phyloP scores from a whole-genome alignment of 2,329 filamentous ascomycete genomes.

The Raffaelea arxii region DNA sequence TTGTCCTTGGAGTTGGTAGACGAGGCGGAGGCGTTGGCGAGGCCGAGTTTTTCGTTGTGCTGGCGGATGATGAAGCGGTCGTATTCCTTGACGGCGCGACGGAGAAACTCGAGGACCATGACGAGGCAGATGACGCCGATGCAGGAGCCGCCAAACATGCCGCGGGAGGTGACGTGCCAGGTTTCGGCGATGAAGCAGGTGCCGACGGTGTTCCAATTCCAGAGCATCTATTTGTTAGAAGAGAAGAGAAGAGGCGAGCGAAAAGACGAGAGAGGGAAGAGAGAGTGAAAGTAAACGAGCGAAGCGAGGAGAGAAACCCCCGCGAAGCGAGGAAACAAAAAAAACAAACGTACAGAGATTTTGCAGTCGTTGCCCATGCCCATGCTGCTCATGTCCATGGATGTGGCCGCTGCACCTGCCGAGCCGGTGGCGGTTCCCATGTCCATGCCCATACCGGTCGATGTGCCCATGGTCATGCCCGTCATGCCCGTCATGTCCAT shows the following conservation, averaged over 20 bases:
- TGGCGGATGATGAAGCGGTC: conserved; percentile 55
- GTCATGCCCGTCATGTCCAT: neutral
- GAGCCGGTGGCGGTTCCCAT: neutral
- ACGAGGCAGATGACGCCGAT: conserved; percentile 70
- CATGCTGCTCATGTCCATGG: conserved; percentile 10
- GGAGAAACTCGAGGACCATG: conserved; percentile 61
- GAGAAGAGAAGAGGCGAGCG: neutral
- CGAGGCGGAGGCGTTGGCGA: neutral
- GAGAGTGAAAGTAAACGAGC: neutral
- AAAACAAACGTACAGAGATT: conserved; percentile 29
- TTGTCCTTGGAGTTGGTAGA: neutral
- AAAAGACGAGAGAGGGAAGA: neutral
- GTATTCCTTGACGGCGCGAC: conserved; percentile 62
- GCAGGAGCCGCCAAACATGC: conserved; percentile 72
- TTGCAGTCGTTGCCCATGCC: conserved; percentile 26
- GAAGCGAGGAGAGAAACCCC: neutral
- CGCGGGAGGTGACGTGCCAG: conserved; percentile 61
- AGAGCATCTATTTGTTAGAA: conserved; percentile 47
- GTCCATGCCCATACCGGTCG: neutral
- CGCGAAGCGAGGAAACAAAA: neutral
- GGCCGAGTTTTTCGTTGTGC: conserved; percentile 19
- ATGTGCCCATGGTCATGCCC: neutral
- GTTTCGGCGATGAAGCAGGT: conserved; percentile 59
- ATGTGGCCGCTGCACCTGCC: conserved; percentile 1
- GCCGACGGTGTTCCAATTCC: conserved; percentile 69